A percentile compares a stretch with the other conserved stretches of the same genome.
Conservation (phyloP, 164 flowering plant genomes). For the Nymphaea thermarum region DNA sequence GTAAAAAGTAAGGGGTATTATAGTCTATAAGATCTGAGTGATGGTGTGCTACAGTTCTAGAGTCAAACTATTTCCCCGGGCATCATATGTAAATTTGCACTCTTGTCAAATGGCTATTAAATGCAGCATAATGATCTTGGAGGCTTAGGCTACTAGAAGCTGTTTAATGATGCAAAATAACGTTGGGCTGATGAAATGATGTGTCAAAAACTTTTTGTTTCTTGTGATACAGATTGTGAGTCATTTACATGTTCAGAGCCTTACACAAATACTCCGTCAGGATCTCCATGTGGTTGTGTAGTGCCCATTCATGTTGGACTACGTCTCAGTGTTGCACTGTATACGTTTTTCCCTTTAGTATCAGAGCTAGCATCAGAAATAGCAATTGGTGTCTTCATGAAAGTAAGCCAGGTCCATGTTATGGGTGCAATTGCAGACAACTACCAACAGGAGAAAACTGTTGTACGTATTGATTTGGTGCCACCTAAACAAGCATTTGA, state of each 20-base stretch:
- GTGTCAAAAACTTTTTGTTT: background rate
- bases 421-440: conserved; percentile 69
- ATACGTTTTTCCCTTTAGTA: conserved; percentile 74
- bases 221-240: conserved; percentile 42
- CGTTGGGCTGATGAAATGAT: background rate
- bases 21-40: too few relatives aligned
- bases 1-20: too few relatives aligned
- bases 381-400: conserved; percentile 61
- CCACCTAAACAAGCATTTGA: conserved; percentile 58
- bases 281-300: conserved; percentile 72
- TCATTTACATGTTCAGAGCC: conserved; percentile 46
- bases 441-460: conserved; percentile 51
- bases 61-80: too few relatives aligned
- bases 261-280: conserved; percentile 64
- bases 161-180: background rate
- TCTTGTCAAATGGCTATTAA: too few relatives aligned
- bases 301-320: conserved; percentile 68
- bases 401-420: conserved; percentile 63
- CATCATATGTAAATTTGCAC: too few relatives aligned
- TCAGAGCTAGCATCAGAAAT: conserved; percentile 61
- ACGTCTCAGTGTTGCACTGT: conserved; percentile 52
- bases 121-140: background rate
- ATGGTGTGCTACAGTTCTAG: too few relatives aligned
- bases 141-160: background rate
- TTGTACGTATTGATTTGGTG: conserved; percentile 53